Conservation (phyloP, 1,139 yeast species). For the Suzukiozyma palmioleophila region DNA sequence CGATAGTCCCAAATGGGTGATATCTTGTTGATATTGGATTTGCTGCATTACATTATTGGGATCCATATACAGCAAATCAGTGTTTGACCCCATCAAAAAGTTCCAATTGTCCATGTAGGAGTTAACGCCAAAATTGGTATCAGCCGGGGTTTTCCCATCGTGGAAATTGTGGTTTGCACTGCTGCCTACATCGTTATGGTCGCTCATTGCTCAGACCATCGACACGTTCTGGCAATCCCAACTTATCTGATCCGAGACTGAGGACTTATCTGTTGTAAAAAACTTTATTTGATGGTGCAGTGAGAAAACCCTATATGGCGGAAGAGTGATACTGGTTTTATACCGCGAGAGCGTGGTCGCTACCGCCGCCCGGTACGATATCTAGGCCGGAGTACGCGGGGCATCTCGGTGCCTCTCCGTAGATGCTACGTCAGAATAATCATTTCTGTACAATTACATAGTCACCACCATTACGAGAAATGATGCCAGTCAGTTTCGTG, state of each 20-base stretch:
- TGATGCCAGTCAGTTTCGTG: no score
- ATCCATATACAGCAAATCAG: conserved; percentile 3
- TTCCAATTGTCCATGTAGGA: conserved; percentile 4
- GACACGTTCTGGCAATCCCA: neutral
- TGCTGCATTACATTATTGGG: conserved; percentile 3
- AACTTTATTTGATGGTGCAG: neutral
- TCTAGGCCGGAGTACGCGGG: no score
- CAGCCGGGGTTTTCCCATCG: neutral
- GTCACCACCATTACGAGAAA: no score
- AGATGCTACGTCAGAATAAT: no score
- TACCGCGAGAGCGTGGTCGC: no score
- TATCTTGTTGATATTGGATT: conserved; percentile 4
- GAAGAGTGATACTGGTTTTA: no score
- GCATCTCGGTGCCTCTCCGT: no score
- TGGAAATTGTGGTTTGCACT: neutral
- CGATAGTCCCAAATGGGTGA: neutral
- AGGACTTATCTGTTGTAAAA: neutral
- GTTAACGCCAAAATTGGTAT: neutral
- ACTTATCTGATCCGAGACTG: neutral
- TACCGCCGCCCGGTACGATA: no score
- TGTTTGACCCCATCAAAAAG: conserved; percentile 1
- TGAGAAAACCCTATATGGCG: neutral
- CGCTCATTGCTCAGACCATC: conserved; percentile 1
- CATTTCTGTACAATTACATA: no score
- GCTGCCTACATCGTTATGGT: conserved; percentile 2